Base-by-base conservation (phyloP, 176 grass and related monocot species). In the Secale cereale region DNA sequence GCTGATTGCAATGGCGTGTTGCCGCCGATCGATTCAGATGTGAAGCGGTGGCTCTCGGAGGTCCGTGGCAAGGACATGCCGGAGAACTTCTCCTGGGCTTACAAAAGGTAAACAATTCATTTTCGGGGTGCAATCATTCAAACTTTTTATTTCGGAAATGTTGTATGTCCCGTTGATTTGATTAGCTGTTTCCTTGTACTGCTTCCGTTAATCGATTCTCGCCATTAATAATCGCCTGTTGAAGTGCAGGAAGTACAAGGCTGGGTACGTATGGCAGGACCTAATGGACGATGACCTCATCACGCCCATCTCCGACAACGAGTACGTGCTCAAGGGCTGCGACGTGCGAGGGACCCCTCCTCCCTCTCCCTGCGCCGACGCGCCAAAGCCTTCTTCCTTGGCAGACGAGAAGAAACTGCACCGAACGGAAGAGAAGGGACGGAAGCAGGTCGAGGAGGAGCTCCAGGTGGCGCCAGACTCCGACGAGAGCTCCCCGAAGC, bases 1-100 rank as follows among this genome's bases (percentile, higher is more conserved):
- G 27, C 67, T 85, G 7, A 27, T 23, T 7, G 4, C 54, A 19
- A 10, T 65, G 57, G 62, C 22, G 54, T 56, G 6, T 60, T 2
- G 19, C 15, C 8, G 72, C 4, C 22, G 59, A 5, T 30, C 2
- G 16, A 50, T 61, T 77, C 77, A 95, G 93, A 95, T 82, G 90
- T 95, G 25, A 95, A 95, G 88, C 78, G 88, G 68, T 95, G 90
- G 93, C 90, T 95, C 4, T 74, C 90, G 57, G 93, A 95, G 86
- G 82, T 95, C 16, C 88, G 90, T 17, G 88, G 93, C 76, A 90
- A 90, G 83, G 90, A 79, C 69, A 78, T 92, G 83, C 70, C 90
- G 65, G 83, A 86, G 23, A 88, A 64, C 9, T 92, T 92, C 78
- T 81, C 93, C 6, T 95, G 93, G 93, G 92, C 88, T 3, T 90